Percentiles rank a stretch among this genome's conserved stretches.
These are phyloP conservation scores for Schwanniomyces occidentalis DNA, from an alignment of 805 yeast species.

Conservation along the genomic window DNA sequence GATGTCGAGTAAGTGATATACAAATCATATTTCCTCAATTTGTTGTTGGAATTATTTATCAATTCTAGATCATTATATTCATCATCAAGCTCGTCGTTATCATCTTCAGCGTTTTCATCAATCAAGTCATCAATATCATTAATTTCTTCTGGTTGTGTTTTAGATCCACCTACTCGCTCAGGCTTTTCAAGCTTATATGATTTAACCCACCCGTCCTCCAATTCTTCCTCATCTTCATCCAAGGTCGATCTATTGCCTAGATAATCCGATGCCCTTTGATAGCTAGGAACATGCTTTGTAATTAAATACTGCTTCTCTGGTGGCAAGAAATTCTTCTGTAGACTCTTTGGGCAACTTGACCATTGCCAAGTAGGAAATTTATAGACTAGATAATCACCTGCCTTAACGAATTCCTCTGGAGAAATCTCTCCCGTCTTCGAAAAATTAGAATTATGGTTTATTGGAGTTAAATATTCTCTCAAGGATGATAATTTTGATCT, in stretches of 20 bases:
- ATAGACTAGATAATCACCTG: constrained; percentile 89
- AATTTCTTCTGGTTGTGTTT: constrained; percentile 16
- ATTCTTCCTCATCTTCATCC: constrained; percentile 36
- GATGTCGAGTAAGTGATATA: constrained; percentile 93
- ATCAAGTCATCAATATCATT: constrained; percentile 49
- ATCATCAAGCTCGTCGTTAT: constrained; percentile 26
- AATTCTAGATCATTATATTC: constrained; percentile 35
- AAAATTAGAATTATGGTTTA: constrained; percentile 83
- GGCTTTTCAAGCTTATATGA: constrained; percentile 19
- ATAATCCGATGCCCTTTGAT: constrained; percentile 63
- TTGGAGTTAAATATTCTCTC: constrained; percentile 92
- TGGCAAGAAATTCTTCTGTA: constrained; percentile 72
- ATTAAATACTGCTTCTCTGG: constrained; percentile 82
- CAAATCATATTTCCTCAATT: constrained; percentile 76
- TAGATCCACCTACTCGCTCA: constrained; percentile 32
- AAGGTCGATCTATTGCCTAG: constrained; percentile 44
- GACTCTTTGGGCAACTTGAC: constrained; percentile 43
- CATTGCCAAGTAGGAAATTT: constrained; percentile 98
- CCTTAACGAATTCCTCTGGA: constrained; percentile 91
- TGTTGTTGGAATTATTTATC: constrained; percentile 29
- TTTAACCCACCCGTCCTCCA: constrained; percentile 63
- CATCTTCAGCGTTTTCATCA: constrained; percentile 44
- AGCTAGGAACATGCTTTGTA: constrained; percentile 86
- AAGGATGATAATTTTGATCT: constrained; percentile 80
- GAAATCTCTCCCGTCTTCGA: constrained; percentile 86